Evolutionary conservation across 139 green algal species (phyloP).

Genomic region (Micromonas pusilla): DNA sequence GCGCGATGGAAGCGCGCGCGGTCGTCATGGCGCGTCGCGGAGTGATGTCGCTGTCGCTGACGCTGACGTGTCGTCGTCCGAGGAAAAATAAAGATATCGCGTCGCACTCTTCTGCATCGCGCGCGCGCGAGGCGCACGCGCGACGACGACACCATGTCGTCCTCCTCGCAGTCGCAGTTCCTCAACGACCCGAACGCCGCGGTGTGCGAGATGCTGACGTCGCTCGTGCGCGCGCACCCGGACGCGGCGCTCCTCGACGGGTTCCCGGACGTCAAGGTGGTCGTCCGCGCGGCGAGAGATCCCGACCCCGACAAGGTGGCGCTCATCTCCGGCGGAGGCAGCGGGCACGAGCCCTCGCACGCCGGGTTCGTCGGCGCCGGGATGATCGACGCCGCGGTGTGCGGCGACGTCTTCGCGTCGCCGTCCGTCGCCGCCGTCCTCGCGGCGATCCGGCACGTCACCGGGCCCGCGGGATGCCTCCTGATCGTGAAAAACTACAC

Average conservation of each 20-base stretch:
- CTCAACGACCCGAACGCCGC: conserved; percentile 36
- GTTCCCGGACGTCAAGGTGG: conserved; percentile 38
- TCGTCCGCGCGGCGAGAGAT: not conserved
- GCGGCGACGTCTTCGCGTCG: conserved; percentile 76
- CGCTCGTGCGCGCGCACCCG: conserved; percentile 25
- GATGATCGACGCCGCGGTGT: conserved; percentile 82
- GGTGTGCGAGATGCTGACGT: conserved; percentile 47
- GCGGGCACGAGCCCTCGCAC: conserved; percentile 79
- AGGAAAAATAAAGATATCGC: too few species aligned
- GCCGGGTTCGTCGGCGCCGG: conserved; percentile 69
- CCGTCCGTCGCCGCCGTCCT: conserved; percentile 68
- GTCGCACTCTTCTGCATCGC: too few species aligned
- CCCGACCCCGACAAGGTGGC: conserved; percentile 40
- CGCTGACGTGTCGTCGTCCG: too few species aligned
- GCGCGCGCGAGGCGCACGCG: too few species aligned
- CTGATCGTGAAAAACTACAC: conserved; percentile 89
- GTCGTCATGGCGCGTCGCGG: too few species aligned
- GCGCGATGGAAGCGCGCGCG: too few species aligned
- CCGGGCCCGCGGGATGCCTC: conserved; percentile 55
- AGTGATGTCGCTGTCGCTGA: too few species aligned
- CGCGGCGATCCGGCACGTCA: conserved; percentile 63
- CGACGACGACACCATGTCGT: too few species aligned
- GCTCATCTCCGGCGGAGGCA: conserved; percentile 64
- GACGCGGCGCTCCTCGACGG: conserved; percentile 46
- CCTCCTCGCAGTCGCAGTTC: too few species aligned